Percentiles rank a stretch among this genome's conserved stretches.
Evolutionary conservation across 345 rosid genomes (phyloP).

Genomic region (Eucalyptus viminalis): DNA sequence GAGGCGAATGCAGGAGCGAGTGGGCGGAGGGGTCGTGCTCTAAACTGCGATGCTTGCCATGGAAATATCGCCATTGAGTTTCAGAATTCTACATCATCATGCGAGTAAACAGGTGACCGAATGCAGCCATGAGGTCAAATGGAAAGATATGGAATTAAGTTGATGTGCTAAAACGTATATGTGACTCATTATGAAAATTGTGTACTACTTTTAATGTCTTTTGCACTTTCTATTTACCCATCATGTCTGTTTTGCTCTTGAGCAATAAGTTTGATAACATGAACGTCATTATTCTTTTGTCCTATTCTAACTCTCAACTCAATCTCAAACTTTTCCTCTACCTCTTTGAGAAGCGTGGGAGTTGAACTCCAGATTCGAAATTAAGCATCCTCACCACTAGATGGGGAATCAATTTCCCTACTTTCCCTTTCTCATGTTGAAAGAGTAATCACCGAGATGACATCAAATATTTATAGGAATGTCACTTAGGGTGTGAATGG

Average conservation of each 20-base stretch:
- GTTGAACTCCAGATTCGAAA: too few species aligned
- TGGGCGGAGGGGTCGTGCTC: conserved; percentile 16
- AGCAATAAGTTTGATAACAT: not conserved
- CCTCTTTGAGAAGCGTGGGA: too few species aligned
- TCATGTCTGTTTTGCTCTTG: not conserved
- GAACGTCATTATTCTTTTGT: too few species aligned
- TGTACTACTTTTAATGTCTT: not conserved
- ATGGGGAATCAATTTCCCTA: too few species aligned
- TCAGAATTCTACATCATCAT: not conserved
- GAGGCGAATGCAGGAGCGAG: conserved; percentile 13
- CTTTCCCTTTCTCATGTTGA: too few species aligned
- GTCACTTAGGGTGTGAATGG: too few species aligned
- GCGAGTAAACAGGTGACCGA: not conserved
- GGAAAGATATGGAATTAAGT: not conserved
- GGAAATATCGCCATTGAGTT: conserved; percentile 2
- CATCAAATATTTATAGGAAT: too few species aligned
- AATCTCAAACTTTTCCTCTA: too few species aligned
- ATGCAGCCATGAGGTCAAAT: not conserved
- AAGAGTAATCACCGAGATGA: too few species aligned
- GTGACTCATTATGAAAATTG: not conserved
- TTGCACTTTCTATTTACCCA: not conserved
- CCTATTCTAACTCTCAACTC: too few species aligned
- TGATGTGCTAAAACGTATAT: not conserved
- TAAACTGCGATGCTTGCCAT: conserved; percentile 29
- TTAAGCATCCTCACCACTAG: too few species aligned